These are phyloP conservation scores for Bolboschoenoplectus hybrid DNA, from an alignment of 202 grass and related monocot genomes.

Conservation along the genomic window DNA sequence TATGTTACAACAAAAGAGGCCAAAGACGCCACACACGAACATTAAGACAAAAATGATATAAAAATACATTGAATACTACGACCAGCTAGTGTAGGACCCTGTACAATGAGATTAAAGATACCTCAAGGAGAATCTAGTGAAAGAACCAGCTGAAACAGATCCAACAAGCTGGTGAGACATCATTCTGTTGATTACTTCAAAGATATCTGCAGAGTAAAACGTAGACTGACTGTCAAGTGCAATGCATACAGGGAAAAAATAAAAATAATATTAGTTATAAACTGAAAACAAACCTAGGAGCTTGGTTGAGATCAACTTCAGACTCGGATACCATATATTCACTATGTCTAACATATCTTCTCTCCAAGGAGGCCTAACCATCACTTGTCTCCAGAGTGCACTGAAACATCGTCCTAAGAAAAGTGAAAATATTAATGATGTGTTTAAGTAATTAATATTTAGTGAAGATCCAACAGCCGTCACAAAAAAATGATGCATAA, in stretches of 20 bases:
- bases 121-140: conserved; percentile 84
- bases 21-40: background rate
- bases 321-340: conserved; percentile 77
- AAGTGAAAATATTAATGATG: conserved; percentile 39
- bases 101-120: conserved; percentile 44
- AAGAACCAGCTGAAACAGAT: conserved; percentile 50
- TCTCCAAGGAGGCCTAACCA: conserved; percentile 60
- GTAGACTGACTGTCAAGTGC: background rate
- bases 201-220: conserved; percentile 64
- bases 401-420: conserved; percentile 63
- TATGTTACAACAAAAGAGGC: conserved; percentile 15
- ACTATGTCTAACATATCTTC: conserved; percentile 77
- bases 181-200: conserved; percentile 63
- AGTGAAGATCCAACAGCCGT: background rate
- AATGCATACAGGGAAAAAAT: conserved; percentile 37
- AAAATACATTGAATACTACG: background rate
- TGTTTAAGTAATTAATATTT: background rate
- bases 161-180: conserved; percentile 64
- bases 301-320: conserved; percentile 55
- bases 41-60: conserved; percentile 8
- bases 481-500: no score
- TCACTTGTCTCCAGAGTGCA: conserved; percentile 84
- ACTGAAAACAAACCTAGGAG: conserved; percentile 59
- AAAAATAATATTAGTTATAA: conserved; percentile 34
- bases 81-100: conserved; percentile 24